phyloP scores from a whole-genome alignment of 2,329 filamentous ascomycete species.

The Epichloe elymi region DNA sequence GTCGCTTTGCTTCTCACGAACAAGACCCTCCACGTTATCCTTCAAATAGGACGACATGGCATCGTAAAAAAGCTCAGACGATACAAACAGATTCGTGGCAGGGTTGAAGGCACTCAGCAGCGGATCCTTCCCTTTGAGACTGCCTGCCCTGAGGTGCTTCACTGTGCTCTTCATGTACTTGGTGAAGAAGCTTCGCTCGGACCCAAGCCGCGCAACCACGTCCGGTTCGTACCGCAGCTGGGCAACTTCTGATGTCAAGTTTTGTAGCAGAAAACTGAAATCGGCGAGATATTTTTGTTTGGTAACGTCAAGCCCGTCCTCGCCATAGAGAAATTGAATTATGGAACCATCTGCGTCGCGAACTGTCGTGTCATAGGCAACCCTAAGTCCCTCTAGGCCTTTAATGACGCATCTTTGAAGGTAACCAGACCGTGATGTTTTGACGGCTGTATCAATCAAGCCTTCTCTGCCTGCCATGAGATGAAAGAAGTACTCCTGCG shows the following conservation, averaged over 20 bases:
- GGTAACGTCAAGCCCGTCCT: constrained; percentile 87
- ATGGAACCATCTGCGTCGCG: constrained; percentile 87
- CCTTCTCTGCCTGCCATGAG: constrained; percentile 98
- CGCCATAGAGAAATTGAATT: constrained; percentile 91
- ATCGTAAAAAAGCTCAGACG: constrained; percentile 74
- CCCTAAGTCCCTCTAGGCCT: constrained; percentile 89
- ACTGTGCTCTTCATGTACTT: constrained; percentile 72
- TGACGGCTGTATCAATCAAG: constrained; percentile 96
- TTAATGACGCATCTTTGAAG: constrained; percentile 95
- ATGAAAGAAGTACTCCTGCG: constrained; percentile 98
- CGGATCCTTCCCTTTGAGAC: constrained; percentile 55
- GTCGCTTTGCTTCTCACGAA: constrained; percentile 30
- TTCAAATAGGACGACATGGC: constrained; percentile 67
- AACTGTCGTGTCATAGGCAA: constrained; percentile 88
- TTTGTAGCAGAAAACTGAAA: constrained; percentile 81
- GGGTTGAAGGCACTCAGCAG: constrained; percentile 62
- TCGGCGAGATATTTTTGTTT: constrained; percentile 87
- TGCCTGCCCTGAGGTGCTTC: constrained; percentile 51
- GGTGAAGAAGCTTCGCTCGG: constrained; percentile 47
- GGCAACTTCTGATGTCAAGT: constrained; percentile 67
- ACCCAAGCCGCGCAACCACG: constrained; percentile 30
- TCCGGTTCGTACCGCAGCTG: constrained; percentile 55
- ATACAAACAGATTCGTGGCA: constrained; percentile 67
- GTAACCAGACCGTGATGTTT: constrained; percentile 94
- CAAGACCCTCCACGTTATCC: constrained; percentile 52